These are phyloP conservation scores for Neonectria coccinea DNA, from an alignment of 2,329 filamentous ascomycete genomes.

Conservation along the genomic window DNA sequence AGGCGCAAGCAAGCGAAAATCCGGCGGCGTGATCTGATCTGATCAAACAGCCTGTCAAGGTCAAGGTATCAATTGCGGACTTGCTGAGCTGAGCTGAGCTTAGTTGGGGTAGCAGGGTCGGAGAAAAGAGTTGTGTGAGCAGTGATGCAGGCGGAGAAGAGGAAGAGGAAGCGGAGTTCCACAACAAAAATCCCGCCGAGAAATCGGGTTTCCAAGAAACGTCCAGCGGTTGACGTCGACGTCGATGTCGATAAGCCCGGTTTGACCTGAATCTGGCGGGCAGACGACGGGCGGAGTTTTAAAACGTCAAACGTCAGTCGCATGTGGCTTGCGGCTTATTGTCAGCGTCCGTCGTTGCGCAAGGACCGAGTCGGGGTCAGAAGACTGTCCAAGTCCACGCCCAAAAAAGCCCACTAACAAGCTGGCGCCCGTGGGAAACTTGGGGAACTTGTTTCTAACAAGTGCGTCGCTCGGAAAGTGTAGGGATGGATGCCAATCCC, in stretches of 20 bases:
- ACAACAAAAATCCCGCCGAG: conserved; percentile 13
- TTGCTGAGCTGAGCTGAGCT: conserved; percentile 1
- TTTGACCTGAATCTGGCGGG: not conserved
- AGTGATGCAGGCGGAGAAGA: conserved; percentile 8
- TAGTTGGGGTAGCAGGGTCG: not conserved
- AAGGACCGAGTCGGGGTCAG: conserved; percentile 6
- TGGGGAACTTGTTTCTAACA: not conserved
- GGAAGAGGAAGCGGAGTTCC: conserved; percentile 22
- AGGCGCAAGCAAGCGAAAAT: not conserved
- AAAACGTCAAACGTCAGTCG: conserved; percentile 6
- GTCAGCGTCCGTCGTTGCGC: not conserved
- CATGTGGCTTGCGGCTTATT: conserved; percentile 12
- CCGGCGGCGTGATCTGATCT: not conserved
- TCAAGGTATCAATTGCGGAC: not conserved
- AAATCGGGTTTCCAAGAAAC: not conserved
- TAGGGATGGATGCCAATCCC: conserved; percentile 8
- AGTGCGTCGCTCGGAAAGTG: conserved; percentile 1
- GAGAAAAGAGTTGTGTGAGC: not conserved
- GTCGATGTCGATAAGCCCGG: not conserved
- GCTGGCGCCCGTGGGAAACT: not conserved
- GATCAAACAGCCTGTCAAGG: not conserved
- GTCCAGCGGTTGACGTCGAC: not conserved
- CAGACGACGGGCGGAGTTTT: conserved; percentile 5
- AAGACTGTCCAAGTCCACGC: not conserved
- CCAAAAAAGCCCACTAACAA: conserved; percentile 8